A percentile compares a stretch with the other conserved stretches of the same genome.
Evolutionary conservation across 169 alveolate genomes (phyloP).

Genomic region (Cystoisospora suis): DNA sequence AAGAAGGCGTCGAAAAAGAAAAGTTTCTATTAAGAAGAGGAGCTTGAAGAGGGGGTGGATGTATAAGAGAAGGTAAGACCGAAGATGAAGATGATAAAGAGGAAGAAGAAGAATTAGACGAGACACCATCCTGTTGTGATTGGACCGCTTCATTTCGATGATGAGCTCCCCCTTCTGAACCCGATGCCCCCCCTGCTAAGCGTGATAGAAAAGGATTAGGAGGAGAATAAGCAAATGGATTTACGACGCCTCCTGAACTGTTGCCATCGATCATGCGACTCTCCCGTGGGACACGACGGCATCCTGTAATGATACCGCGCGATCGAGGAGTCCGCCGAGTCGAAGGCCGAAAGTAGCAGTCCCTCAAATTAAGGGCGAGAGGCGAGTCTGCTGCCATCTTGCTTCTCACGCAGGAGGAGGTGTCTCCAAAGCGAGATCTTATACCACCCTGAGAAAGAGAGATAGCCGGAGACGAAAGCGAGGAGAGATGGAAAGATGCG

Average conservation of each 20-base stretch:
- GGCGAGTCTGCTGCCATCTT: conserved; percentile 6
- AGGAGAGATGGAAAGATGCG: no score
- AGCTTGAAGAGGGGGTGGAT: not conserved
- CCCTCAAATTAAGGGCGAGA: not conserved
- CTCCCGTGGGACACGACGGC: not conserved
- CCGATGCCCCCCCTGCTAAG: not conserved
- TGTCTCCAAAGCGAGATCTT: no score
- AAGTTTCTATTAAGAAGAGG: not conserved
- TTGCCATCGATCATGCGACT: not conserved
- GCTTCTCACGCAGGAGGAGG: no score
- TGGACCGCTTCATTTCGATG: no score
- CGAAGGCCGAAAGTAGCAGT: not conserved
- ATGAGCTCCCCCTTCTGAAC: not conserved
- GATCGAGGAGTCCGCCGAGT: not conserved
- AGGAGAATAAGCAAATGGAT: not conserved
- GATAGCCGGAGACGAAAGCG: no score
- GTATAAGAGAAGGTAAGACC: no score
- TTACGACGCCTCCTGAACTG: not conserved
- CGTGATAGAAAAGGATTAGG: not conserved
- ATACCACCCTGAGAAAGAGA: no score
- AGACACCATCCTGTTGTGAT: no score
- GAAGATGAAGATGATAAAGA: no score
- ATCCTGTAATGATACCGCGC: not conserved
- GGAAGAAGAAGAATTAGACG: no score
- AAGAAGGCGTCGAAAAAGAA: not conserved